A percentile compares a stretch with the other conserved stretches of the same genome.
These are phyloP conservation scores for Yarrowia keelungensis DNA, from an alignment of 805 yeast genomes.

Conservation along the genomic window DNA sequence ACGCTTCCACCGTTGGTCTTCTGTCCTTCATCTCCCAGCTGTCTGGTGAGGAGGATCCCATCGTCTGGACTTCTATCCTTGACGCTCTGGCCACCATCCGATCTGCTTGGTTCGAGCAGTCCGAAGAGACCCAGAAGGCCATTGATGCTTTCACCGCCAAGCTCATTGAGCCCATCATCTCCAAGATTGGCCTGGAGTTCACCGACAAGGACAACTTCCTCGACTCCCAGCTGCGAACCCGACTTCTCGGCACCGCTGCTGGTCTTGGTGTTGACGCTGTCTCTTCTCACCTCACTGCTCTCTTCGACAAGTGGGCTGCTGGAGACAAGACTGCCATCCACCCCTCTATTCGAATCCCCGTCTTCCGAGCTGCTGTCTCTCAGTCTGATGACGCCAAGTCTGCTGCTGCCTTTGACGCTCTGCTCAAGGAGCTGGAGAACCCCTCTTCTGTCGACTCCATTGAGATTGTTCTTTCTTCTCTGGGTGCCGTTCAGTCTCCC, in stretches of 20 bases:
- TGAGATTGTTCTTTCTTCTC: constrained; percentile 63
- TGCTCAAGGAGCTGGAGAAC: constrained; percentile 56
- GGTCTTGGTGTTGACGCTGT: constrained; percentile 58
- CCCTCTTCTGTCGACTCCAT: constrained; percentile 64
- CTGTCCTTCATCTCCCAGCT: constrained; percentile 59
- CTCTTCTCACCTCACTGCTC: constrained; percentile 54
- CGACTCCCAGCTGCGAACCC: constrained; percentile 66
- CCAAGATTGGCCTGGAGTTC: constrained; percentile 68
- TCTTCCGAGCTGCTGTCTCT: constrained; percentile 56
- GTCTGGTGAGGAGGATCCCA: constrained; percentile 58
- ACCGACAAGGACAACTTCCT: constrained; percentile 63
- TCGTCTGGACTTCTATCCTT: constrained; percentile 64
- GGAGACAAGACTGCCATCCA: constrained; percentile 58
- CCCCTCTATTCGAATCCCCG: constrained; percentile 57
- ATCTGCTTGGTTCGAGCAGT: constrained; percentile 52
- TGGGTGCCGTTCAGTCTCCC: constrained; percentile 57
- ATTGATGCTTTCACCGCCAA: constrained; percentile 61
- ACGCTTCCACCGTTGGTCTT: constrained; percentile 64
- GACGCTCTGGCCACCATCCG: constrained; percentile 50
- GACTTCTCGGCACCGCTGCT: constrained; percentile 66
- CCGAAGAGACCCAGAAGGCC: constrained; percentile 54
- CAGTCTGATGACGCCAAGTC: constrained; percentile 50
- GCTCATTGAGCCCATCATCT: constrained; percentile 59
- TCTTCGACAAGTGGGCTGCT: constrained; percentile 50
- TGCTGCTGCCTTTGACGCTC: constrained; percentile 51